phyloP scores from a whole-genome alignment of 306 rosid genomes.

The Astragalus glycyphyllos region DNA sequence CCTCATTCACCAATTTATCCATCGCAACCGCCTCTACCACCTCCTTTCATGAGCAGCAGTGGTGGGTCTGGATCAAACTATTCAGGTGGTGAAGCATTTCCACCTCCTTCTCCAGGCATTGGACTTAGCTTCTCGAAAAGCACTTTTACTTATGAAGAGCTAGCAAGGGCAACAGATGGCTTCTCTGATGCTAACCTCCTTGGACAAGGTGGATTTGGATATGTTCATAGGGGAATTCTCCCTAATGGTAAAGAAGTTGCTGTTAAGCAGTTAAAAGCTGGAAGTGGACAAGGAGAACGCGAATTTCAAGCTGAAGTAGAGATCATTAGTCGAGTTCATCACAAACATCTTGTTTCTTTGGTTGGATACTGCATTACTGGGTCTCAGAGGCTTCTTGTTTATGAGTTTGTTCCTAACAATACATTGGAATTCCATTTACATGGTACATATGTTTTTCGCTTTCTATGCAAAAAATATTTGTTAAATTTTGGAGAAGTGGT shows the following conservation, averaged over 20 bases:
- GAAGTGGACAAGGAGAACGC: constrained; percentile 98
- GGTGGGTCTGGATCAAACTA: constrained; percentile 90
- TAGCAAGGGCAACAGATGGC: constrained; percentile 91
- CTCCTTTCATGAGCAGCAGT: constrained; percentile 70
- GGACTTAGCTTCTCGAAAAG: constrained; percentile 73
- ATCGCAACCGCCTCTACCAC: constrained; percentile 51
- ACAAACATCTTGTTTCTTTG: constrained; percentile 91
- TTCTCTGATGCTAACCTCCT: constrained; percentile 96
- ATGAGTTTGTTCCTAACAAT: constrained; percentile 86
- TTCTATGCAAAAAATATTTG: background rate
- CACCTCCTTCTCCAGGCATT: constrained; percentile 79
- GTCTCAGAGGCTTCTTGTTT: constrained; percentile 79
- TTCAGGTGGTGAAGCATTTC: constrained; percentile 74
- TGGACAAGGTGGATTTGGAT: constrained; percentile 98
- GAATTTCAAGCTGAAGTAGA: constrained; percentile 98
- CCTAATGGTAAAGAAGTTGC: constrained; percentile 98
- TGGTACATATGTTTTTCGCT: constrained; percentile 55
- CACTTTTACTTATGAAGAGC: constrained; percentile 77
- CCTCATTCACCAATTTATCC: constrained; percentile 42
- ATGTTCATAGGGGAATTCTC: constrained; percentile 87
- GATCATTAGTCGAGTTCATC: constrained; percentile 97
- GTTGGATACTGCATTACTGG: constrained; percentile 95
- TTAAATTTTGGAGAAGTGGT: constrained; percentile 8
- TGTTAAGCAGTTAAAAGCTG: constrained; percentile 89
- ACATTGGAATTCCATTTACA: constrained; percentile 95